Evolutionary conservation across 1,284 basidiomycete genomes (phyloP).

Genomic region (Ceratobasidium sp.): DNA sequence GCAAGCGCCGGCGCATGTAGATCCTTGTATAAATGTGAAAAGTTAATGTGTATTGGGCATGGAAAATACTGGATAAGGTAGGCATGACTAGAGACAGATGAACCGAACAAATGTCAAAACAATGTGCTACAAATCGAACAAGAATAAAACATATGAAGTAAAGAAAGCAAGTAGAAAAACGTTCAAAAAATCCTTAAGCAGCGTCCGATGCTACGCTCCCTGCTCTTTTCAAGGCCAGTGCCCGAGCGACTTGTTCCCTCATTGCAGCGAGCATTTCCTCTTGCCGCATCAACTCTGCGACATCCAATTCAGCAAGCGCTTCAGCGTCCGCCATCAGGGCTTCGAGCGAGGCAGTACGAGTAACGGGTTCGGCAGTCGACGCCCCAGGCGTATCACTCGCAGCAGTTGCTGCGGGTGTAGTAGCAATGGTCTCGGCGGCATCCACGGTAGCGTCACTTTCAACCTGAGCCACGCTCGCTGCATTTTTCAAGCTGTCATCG

Average conservation of each 20-base stretch:
- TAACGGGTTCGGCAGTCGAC: neutral
- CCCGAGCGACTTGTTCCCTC: slow-evolving; percentile 18
- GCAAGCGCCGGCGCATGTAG: slow-evolving; percentile 9
- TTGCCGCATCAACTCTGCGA: slow-evolving; percentile 20
- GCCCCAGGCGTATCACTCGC: neutral
- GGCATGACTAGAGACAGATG: neutral
- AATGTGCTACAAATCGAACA: slow-evolving; percentile 13
- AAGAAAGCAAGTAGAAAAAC: neutral
- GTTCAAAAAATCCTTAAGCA: neutral
- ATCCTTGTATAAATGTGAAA: neutral
- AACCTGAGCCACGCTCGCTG: neutral
- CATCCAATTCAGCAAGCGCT: slow-evolving; percentile 21
- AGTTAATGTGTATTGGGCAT: slow-evolving; percentile 21
- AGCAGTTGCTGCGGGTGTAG: neutral
- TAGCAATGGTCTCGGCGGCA: neutral
- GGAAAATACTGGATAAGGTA: neutral
- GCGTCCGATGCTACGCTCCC: neutral
- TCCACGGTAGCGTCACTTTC: no score
- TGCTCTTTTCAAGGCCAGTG: slow-evolving; percentile 8
- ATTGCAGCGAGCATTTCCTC: slow-evolving; percentile 31
- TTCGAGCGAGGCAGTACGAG: slow-evolving; percentile 17
- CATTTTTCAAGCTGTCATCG: neutral
- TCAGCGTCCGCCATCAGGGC: slow-evolving; percentile 25
- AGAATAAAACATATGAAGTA: neutral
- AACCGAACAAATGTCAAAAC: neutral